Evolutionary conservation across 805 yeast species (phyloP).

Genomic region (Saccharomycopsis sp.): DNA sequence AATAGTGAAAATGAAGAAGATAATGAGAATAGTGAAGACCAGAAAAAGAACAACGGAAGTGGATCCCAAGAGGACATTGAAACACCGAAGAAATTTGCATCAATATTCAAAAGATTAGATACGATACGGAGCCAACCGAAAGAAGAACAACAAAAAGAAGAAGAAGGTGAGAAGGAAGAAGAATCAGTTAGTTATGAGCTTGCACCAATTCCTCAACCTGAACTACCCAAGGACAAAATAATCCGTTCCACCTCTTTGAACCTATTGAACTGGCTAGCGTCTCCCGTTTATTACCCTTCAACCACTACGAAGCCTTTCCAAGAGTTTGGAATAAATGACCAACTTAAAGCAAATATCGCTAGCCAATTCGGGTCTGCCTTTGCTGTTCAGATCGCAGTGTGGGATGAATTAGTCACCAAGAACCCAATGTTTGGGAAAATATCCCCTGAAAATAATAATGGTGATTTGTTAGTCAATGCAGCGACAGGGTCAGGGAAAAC

Average conservation of each 20-base stretch:
- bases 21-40: conserved; percentile 22
- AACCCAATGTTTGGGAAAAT: conserved; percentile 28
- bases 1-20: conserved; percentile 19
- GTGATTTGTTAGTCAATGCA: conserved; percentile 85
- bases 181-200: conserved; percentile 33
- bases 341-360: conserved; percentile 16
- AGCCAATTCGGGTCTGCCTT: conserved; percentile 53
- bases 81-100: conserved; percentile 4
- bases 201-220: conserved; percentile 83
- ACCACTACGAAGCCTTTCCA: conserved; percentile 39
- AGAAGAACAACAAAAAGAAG: conserved; percentile 20
- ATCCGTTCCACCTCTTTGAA: conserved; percentile 22
- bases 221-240: conserved; percentile 45
- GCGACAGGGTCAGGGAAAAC: conserved; percentile 97
- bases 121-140: not conserved
- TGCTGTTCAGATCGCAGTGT: conserved; percentile 67
- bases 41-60: conserved; percentile 7
- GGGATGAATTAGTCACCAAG: conserved; percentile 45
- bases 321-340: conserved; percentile 30
- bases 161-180: conserved; percentile 23
- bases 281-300: conserved; percentile 52
- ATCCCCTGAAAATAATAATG: conserved; percentile 33
- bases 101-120: conserved; percentile 10
- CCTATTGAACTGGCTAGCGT: conserved; percentile 60
- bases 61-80: conserved; percentile 13